Evolutionary conservation across 129 eudicot species (phyloP), one percentile per base, ranked within the genome.

Genomic region (Arctium lappa): DNA sequence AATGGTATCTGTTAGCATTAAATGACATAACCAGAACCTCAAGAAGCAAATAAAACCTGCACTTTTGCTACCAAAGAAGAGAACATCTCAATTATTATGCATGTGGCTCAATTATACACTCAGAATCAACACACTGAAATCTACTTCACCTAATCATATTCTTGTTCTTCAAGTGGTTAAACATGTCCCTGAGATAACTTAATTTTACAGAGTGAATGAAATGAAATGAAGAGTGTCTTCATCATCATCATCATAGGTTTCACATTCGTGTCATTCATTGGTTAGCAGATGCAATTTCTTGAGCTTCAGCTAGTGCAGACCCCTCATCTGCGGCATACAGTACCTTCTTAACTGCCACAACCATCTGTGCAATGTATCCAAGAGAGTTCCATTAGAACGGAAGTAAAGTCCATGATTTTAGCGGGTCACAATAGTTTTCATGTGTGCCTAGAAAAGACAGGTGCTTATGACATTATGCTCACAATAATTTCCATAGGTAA

Each of bases 221-320:
- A 63, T 60, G 69, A 73, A 76, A 13, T 69, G 83, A 82, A 78
- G 78, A 22, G 40, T 48, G 56, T 44, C 68, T 63, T 76, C 87
- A 80, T 85, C 79, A 74, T 83, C 82, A 10, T 70, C 82, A 71
- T 74, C 82, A 11, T 42, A 12, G 50, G 63, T 75, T 86, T 82
- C 83, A 37, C 53, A 79, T 66, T 76, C 63, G 30, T 40, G 37
- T 82, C 78, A 36, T 79, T 78, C 39, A 53, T 48, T 11, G 87
- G 60, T 48, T 89, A 78, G 72, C 79, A 12, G 87, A 15, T 65
- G 83, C 34, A 32, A 87, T 80, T 82, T 87, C 89, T 85, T 89
- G 97, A 85, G 95, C 93, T 84, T 92, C 97, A 5, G 91, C 93
- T 34, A 92, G 89, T 31, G 88, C 90, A 6, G 97, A 88, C 76